Conservation (phyloP, 768 basidiomycete genomes). For the Cystofilobasidium ferigula region DNA sequence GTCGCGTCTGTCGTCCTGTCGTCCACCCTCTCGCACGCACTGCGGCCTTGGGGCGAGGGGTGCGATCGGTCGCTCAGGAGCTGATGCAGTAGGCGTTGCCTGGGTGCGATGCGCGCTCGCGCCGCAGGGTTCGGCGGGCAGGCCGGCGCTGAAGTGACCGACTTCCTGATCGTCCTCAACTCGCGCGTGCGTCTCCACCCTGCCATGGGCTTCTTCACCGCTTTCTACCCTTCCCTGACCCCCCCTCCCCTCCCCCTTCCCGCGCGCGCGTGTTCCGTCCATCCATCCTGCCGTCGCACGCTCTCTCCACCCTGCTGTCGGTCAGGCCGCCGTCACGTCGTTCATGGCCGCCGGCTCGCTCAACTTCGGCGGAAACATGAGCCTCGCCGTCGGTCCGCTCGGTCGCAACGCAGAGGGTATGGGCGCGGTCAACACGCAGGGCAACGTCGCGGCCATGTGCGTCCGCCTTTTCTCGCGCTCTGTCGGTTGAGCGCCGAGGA, state of each 20-base stretch:
- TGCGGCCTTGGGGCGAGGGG: neutral
- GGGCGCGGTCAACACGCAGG: slow-evolving; percentile 69
- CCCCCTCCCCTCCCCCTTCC: too few species aligned
- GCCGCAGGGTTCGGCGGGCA: slow-evolving; percentile 68
- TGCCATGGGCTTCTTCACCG: neutral
- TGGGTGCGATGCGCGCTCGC: slow-evolving; percentile 48
- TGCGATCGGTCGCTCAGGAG: too few species aligned
- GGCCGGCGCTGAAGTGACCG: slow-evolving; percentile 40
- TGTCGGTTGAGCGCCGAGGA: too few species aligned
- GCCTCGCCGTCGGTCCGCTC: slow-evolving; percentile 70
- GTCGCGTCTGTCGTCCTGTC: neutral
- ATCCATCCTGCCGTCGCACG: slow-evolving; percentile 14
- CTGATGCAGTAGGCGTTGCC: neutral
- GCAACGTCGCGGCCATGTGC: slow-evolving; percentile 83
- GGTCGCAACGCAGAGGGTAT: slow-evolving; percentile 84
- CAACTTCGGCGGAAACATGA: slow-evolving; percentile 81
- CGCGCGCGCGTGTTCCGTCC: neutral
- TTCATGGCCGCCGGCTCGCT: slow-evolving; percentile 93
- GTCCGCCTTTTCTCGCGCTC: neutral
- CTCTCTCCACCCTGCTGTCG: slow-evolving; percentile 23
- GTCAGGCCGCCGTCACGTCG: slow-evolving; percentile 45
- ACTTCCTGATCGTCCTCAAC: slow-evolving; percentile 52
- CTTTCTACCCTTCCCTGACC: neutral
- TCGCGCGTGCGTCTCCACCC: slow-evolving; percentile 38
- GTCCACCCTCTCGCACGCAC: neutral